Percentiles rank a stretch among this genome's conserved stretches.
These are phyloP conservation scores for Kalmusia sp. DNA, from an alignment of 2,329 filamentous ascomycete species.

Conservation along the genomic window DNA sequence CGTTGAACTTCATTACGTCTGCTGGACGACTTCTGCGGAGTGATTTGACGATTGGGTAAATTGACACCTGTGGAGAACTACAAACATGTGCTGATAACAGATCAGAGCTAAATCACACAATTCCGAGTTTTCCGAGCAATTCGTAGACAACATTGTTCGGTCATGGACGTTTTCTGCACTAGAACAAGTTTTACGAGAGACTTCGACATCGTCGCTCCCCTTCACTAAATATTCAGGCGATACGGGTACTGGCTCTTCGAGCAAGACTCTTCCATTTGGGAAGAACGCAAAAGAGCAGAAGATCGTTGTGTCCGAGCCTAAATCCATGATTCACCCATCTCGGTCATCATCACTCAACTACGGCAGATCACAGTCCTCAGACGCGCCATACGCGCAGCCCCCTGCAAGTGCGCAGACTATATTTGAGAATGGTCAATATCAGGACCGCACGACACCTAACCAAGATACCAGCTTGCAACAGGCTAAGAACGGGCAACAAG, in stretches of 20 bases:
- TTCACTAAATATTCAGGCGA: slow-evolving; percentile 57
- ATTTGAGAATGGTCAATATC: slow-evolving; percentile 48
- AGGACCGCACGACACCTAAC: slow-evolving; percentile 32
- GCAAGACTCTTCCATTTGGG: slow-evolving; percentile 60
- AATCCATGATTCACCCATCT: slow-evolving; percentile 74
- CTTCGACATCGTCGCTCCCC: slow-evolving; percentile 70
- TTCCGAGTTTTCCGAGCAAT: slow-evolving; percentile 50
- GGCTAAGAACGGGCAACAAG: slow-evolving; percentile 70
- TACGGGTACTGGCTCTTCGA: slow-evolving; percentile 34
- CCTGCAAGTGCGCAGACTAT: slow-evolving; percentile 41
- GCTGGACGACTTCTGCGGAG: slow-evolving; percentile 80
- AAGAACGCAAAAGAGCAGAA: slow-evolving; percentile 64
- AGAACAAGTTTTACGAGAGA: slow-evolving; percentile 79
- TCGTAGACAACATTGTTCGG: slow-evolving; percentile 76
- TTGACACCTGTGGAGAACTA: slow-evolving; percentile 4
- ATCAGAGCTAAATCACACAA: slow-evolving; percentile 40
- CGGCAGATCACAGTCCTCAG: slow-evolving; percentile 36
- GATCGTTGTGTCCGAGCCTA: slow-evolving; percentile 69
- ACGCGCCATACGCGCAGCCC: slow-evolving; percentile 41
- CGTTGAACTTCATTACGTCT: slow-evolving; percentile 82
- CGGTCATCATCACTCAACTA: slow-evolving; percentile 66
- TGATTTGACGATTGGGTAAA: slow-evolving; percentile 73
- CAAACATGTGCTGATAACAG: slow-evolving; percentile 37
- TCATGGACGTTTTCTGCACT: slow-evolving; percentile 81
- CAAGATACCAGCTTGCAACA: slow-evolving; percentile 27